Evolutionary conservation across 305 asterid genomes (phyloP), one percentile per base, ranked within the genome.

Genomic region (Coffea humblotiana): DNA sequence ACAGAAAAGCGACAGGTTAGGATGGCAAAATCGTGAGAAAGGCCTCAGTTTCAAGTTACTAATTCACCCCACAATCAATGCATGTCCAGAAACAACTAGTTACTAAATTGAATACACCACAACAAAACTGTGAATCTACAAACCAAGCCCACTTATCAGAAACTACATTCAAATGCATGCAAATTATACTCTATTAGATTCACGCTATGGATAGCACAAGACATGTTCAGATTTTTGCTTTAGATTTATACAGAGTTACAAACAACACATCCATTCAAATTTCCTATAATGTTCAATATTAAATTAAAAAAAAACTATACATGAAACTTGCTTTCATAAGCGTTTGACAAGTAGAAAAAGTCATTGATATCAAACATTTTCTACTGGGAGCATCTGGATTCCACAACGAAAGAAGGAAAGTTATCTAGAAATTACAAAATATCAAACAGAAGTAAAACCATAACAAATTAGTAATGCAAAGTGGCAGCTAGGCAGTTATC

Each of bases 1-100:
- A 52, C 76, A 77, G 19, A 65, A 77, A 73, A 48, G 11, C 43
- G 23, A 67, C 52, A 25, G 21, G 71, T 81, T 54, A 76, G 75
- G 61, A 37, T 21, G 60, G 37, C n/a, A 49, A 61, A 75, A 81
- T 51, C 45, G 29, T 76, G 60, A 51, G 47, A 69, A 23, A 37
- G 65, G 40, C 35, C 32, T 77, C 51, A 47, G 47, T 27, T 40
- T 32, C 35, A 14, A 52, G 49, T 37, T 49, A 68, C 75, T 13
- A 65, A 25, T 37, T 58, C 40, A n/a, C 68, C 48, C 19, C 60
- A 14, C 29, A 79, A 64, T 45, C 58, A 1, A 19, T 64, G 68
- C 49, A 49, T 43, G 40, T 64, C 25, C 2, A 37, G 23, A 25
- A 23, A 73, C 11, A 43, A 32, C 27, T 18, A 23, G 9, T 11